Base-by-base conservation (phyloP, 225 moss, liverwort and hornwort species). In the Neckera pumila region DNA sequence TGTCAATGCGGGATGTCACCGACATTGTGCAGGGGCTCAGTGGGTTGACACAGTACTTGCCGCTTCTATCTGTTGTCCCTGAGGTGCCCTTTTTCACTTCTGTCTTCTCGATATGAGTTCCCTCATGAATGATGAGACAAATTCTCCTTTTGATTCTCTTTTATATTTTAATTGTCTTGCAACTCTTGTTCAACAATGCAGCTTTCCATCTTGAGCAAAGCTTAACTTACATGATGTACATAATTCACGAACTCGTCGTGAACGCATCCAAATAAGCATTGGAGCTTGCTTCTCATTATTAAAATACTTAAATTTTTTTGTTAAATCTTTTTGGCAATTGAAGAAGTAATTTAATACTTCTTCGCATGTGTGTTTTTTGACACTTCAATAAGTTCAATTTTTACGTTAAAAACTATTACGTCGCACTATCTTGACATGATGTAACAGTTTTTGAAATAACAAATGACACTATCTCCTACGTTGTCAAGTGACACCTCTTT, bases 1-100 rank as follows among this genome's bases (percentile, higher is more conserved):
- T 90, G 60, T 91, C 93, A 30, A 71, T 88, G 79, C 59, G 42
- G 90, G 94, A 95, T 61, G 96, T 99, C 54, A 92, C 90, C 11
- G 87, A 90, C 70, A 85, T 96, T 54, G 67, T 97, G 86, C 88
- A 92, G 79, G 89, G 91, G n/a, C 76, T 97, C 70, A 90, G 87
- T 81, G 94, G 92, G 86, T 95, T 95, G 79, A 60, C 88, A 56
- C 92, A 93, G 81, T 95, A 95, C 91, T 81, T 96, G 59, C 97
- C 98, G 43, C 73, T 99, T 17, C 87, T 99, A 47, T 91, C 94
- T 26, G 87, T 99, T 53, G 75, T 99, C 80, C 90, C 94, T 28
- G 97, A 99, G 96, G 96, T 97, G 33, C 45, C 47, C 66, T 80
- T 47, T 42, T 17, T 65, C 56, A 43, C 53, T 28, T 30, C 59